Evolutionary conservation across 1,284 basidiomycete genomes (phyloP), one percentile per base, ranked within the genome.

Genomic region (Trametes hirsuta): DNA sequence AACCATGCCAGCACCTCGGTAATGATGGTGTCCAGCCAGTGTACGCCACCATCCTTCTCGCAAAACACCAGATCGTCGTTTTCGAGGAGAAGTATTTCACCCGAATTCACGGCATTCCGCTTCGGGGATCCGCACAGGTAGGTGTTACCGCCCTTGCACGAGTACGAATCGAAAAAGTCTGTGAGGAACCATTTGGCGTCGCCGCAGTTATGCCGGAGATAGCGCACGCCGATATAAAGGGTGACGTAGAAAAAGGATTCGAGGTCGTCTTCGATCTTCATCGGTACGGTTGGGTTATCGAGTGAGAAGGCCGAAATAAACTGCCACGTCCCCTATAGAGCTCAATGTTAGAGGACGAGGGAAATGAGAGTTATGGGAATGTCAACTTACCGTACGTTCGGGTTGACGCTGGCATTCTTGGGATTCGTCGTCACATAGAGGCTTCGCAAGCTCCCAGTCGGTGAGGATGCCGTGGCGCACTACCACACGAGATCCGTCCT

Each of bases 401-500:
- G 57, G 53, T 24, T 53, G 57, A 4, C 40, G 30, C 30, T 22
- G 8, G 22, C 46, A n/a, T 9, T 21, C 30, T 30, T 30, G 5
- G 0, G 10, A 14, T 10, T 34, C 35, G 15, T 25, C 52, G 3
- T 36, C 39, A 9, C 48, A 51, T 2, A 24, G 40, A 10, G 52
- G 35, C 41, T 61, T 62, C 6, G 60, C 49, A 14, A 65, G 39
- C 34, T 65, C 63, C 63, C 63, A 65, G 24, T 62, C 63, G 0
- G 41, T 35, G 12, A 65, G 61, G 5, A 63, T 35, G 5, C 61
- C 64, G 14, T 15, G 47, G 58, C 63, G 59, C 15, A 35, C 24
- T 6, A 62, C 21, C n/a, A 22, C 11, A 10, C 22, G 18, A 18
- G 18, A 18, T 0, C 53, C 53, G 2, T n/a, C 36, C 8, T 51